Percentiles rank a stretch among this genome's conserved stretches.
Conservation (phyloP, 129 eudicot species). For the Flaveria bidentis region DNA sequence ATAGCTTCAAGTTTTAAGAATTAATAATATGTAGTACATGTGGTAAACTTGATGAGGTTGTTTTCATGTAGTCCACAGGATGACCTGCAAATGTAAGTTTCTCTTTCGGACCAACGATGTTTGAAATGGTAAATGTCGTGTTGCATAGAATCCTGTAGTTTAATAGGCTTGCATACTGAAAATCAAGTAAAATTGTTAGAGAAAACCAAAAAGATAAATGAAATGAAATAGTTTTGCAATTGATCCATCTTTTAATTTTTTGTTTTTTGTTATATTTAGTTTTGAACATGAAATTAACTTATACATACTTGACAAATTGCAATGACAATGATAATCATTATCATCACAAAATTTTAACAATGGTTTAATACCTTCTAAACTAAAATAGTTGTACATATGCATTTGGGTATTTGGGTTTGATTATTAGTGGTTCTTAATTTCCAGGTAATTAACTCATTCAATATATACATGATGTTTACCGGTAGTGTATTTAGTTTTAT, state of each 20-base stretch:
- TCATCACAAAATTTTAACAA: background rate
- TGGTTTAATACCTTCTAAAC: background rate
- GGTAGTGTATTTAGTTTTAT: too few species aligned
- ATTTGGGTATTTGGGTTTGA: too few species aligned
- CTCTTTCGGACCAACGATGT: conserved; percentile 71
- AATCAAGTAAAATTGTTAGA: background rate
- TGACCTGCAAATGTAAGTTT: conserved; percentile 60
- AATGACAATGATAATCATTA: background rate
- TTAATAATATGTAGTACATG: conserved; percentile 42
- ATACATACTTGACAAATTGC: background rate
- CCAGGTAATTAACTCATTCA: too few species aligned
- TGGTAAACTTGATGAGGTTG: conserved; percentile 54
- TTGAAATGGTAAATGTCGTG: conserved; percentile 69
- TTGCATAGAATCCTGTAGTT: conserved; percentile 61
- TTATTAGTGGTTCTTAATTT: too few species aligned
- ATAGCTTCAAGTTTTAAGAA: background rate
- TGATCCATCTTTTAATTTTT: background rate
- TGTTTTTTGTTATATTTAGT: background rate
- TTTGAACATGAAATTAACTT: background rate
- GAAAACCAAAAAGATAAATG: background rate
- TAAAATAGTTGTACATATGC: too few species aligned
- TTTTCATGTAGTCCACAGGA: conserved; percentile 54
- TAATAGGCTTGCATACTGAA: conserved; percentile 54
- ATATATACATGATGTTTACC: too few species aligned
- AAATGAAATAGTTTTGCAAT: background rate